These are phyloP conservation scores for Nidularia sp. DNA, from an alignment of 768 basidiomycete species.

Conservation along the genomic window DNA sequence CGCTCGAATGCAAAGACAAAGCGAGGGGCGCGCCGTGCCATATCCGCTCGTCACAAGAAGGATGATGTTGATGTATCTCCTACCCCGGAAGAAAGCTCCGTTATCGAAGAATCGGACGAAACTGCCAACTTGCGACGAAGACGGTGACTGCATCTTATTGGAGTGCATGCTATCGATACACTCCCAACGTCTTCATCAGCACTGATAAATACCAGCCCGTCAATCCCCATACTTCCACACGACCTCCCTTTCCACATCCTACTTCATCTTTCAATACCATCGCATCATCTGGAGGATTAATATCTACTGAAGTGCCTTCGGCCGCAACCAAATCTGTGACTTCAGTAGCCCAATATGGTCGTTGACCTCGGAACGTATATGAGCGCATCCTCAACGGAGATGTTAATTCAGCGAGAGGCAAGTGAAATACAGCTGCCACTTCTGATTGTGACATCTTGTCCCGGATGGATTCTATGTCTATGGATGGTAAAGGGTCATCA, in stretches of 20 bases:
- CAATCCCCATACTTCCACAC: constrained; percentile 76
- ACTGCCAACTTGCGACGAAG: constrained; percentile 22
- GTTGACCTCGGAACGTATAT: constrained; percentile 50
- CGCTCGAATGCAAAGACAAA: constrained; percentile 15
- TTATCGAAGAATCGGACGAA: constrained; percentile 1
- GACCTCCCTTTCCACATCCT: constrained; percentile 35
- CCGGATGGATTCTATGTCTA: constrained; percentile 47
- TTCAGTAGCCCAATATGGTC: constrained; percentile 64
- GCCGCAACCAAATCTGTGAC: constrained; percentile 54
- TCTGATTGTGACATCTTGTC: constrained; percentile 48
- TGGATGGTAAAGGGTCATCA: constrained; percentile 54
- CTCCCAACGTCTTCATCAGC: constrained; percentile 52
- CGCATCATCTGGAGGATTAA: constrained; percentile 14
- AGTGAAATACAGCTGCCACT: constrained; percentile 69
- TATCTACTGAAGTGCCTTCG: constrained; percentile 5
- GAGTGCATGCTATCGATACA: constrained; percentile 32
- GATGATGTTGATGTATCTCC: constrained; percentile 15
- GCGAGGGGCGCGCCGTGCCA: constrained; percentile 11
- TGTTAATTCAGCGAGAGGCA: constrained; percentile 52
- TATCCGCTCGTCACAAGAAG: constrained; percentile 29
- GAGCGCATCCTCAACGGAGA: constrained; percentile 43
- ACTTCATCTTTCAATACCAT: constrained; percentile 33
- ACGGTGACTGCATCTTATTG: constrained; percentile 11
- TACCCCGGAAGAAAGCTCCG: background rate
- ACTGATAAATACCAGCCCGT: constrained; percentile 79